These are phyloP conservation scores for Knufia fluminis DNA, from an alignment of 2,329 filamentous ascomycete genomes.

Conservation along the genomic window DNA sequence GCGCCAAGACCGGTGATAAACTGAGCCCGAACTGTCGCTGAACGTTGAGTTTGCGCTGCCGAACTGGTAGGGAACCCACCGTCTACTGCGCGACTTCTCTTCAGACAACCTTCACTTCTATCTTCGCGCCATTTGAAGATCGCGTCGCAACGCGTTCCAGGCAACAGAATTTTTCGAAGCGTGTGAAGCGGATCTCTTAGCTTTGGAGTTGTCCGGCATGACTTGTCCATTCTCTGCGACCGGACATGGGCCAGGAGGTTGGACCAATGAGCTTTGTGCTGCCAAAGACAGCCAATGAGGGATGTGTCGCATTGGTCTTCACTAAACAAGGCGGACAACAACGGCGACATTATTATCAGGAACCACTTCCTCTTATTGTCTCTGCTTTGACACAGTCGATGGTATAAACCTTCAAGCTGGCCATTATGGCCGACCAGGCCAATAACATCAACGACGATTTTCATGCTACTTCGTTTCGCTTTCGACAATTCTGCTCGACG, in stretches of 20 bases:
- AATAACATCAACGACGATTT: background rate
- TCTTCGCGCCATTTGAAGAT: background rate
- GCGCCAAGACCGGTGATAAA: background rate
- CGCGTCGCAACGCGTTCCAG: background rate
- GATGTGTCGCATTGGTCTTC: background rate
- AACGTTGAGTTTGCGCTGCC: no score
- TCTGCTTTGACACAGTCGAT: background rate
- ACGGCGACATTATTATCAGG: slow-evolving; percentile 7
- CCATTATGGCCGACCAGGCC: slow-evolving; percentile 6
- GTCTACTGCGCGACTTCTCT: no score
- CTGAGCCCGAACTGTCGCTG: no score
- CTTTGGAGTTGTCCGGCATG: no score
- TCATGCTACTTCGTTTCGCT: slow-evolving; percentile 17
- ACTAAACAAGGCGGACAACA: background rate
- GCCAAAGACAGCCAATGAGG: slow-evolving; percentile 1
- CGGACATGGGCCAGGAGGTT: slow-evolving; percentile 8
- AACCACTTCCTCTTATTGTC: slow-evolving; percentile 1
- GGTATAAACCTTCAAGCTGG: background rate
- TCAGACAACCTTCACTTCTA: no score
- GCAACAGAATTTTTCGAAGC: background rate
- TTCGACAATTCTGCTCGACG: slow-evolving; percentile 17
- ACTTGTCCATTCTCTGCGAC: no score
- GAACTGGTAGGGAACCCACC: no score
- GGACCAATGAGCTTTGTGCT: slow-evolving; percentile 14
- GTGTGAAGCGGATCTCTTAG: background rate